phyloP scores from a whole-genome alignment of 192 early-diverging fungal genomes.

The Umbelopsis sp. region DNA sequence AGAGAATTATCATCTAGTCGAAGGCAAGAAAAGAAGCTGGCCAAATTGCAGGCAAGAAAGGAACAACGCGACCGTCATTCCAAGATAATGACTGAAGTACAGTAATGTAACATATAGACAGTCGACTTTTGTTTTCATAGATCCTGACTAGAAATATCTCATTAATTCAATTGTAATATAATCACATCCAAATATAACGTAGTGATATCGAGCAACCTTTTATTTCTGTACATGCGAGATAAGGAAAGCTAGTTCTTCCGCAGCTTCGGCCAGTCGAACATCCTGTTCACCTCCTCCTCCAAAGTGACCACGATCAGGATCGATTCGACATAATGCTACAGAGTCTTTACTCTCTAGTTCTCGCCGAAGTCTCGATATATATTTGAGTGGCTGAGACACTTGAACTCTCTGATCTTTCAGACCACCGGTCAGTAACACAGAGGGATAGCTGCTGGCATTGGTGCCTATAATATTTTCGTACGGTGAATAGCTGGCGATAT shows the following conservation, averaged over 20 bases:
- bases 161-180: background rate
- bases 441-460: constrained; percentile 40
- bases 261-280: constrained; percentile 48
- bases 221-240: constrained; percentile 46
- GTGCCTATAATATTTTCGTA: constrained; percentile 61
- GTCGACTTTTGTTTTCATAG: background rate
- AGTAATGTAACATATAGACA: background rate
- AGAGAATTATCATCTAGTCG: constrained; percentile 28
- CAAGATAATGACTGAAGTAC: constrained; percentile 5
- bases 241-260: constrained; percentile 55
- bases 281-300: constrained; percentile 50
- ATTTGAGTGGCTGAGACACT: constrained; percentile 88
- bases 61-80: constrained; percentile 25
- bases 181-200: background rate
- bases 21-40: constrained; percentile 49
- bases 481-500: constrained; percentile 64
- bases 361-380: constrained; percentile 69
- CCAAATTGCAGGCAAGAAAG: constrained; percentile 48
- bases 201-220: background rate
- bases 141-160: background rate
- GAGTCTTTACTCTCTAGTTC: constrained; percentile 26
- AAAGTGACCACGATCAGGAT: constrained; percentile 56
- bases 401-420: constrained; percentile 80
- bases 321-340: constrained; percentile 33
- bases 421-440: constrained; percentile 76